Evolutionary conservation across 306 rosid genomes (phyloP).

Genomic region (Gastrolobium villosum): DNA sequence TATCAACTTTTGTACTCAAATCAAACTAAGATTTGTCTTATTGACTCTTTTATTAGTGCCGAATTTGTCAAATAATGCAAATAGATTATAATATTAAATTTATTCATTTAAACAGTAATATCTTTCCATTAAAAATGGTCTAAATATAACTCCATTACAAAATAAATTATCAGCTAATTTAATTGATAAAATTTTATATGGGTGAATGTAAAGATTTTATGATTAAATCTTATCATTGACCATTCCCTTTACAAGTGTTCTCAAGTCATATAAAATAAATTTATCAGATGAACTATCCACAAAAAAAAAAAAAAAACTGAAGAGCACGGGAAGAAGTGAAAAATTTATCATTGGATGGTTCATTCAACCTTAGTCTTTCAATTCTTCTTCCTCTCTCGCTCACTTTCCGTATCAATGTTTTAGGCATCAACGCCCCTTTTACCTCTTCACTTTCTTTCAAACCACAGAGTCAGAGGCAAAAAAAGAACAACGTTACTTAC

Average conservation of each 20-base stretch:
- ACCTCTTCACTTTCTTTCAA: neutral
- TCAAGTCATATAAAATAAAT: too few relatives aligned
- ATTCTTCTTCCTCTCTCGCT: slow-evolving; percentile 9
- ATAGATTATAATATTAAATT: neutral
- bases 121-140: neutral
- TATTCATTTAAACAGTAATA: neutral
- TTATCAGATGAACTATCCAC: too few relatives aligned
- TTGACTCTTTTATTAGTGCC: too few relatives aligned
- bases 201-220: too few relatives aligned
- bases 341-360: neutral
- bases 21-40: too few relatives aligned
- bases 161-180: too few relatives aligned
- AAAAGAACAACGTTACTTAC: neutral
- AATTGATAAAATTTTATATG: too few relatives aligned
- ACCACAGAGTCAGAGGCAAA: neutral
- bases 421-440: neutral
- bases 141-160: neutral
- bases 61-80: too few relatives aligned
- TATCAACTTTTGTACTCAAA: too few relatives aligned
- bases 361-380: slow-evolving; percentile 1
- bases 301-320: neutral
- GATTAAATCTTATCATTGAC: too few relatives aligned
- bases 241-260: too few relatives aligned
- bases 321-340: neutral
- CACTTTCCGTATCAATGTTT: neutral